phyloP scores from a whole-genome alignment of 768 basidiomycete genomes.

The Lactarius deliciosus region DNA sequence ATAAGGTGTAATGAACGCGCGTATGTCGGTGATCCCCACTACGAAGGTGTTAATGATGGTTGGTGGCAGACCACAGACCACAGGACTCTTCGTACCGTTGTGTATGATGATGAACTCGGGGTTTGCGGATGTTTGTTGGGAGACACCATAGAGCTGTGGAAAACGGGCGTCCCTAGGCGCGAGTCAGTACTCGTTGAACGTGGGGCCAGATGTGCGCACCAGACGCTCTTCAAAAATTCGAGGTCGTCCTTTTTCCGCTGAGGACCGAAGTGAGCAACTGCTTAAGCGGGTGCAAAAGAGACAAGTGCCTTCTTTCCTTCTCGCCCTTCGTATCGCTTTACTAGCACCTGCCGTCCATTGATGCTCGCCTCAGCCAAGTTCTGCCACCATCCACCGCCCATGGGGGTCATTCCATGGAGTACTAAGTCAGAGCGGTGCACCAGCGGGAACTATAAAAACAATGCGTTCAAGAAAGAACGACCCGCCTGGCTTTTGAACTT shows the following conservation, averaged over 20 bases:
- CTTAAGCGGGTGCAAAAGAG: not conserved
- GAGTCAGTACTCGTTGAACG: not conserved
- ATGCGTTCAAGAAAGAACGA: not conserved
- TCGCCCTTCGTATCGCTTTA: slow-evolving; percentile 16
- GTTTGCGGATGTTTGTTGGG: slow-evolving; percentile 11
- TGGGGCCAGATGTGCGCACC: not conserved
- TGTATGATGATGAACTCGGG: slow-evolving; percentile 12
- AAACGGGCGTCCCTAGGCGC: slow-evolving; percentile 16
- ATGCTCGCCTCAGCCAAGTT: slow-evolving; percentile 9
- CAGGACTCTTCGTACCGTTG: slow-evolving; percentile 9
- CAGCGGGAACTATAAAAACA: slow-evolving; percentile 16
- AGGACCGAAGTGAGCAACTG: not conserved
- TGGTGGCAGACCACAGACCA: not conserved
- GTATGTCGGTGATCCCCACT: slow-evolving; percentile 19
- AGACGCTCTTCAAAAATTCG: slow-evolving; percentile 13
- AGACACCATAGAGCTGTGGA: slow-evolving; percentile 17
- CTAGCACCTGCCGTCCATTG: slow-evolving; percentile 12
- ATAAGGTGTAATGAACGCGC: slow-evolving; percentile 17
- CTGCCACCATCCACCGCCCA: slow-evolving; percentile 14
- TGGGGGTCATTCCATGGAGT: slow-evolving; percentile 13
- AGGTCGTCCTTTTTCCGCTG: slow-evolving; percentile 18
- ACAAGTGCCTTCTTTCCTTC: slow-evolving; percentile 14
- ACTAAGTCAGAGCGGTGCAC: slow-evolving; percentile 16
- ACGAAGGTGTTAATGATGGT: not conserved
- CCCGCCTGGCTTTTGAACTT: not conserved